Conservation (phyloP, 140 eudicot species). For the Bidens hawaiensis region DNA sequence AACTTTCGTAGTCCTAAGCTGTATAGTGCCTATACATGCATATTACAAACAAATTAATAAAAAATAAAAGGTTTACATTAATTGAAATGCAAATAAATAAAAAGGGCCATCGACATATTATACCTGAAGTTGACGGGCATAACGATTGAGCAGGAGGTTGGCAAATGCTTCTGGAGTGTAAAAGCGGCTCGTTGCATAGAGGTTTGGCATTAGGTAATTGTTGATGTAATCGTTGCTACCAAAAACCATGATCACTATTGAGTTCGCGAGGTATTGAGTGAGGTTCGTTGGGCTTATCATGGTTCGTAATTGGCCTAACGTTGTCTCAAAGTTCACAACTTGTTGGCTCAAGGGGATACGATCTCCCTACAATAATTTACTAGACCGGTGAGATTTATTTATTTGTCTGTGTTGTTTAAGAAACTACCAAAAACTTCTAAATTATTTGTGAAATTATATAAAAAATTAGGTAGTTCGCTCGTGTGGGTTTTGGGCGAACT, state of each 20-base stretch:
- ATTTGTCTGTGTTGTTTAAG: no score
- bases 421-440: no score
- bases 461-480: no score
- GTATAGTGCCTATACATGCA: conserved; percentile 48
- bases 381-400: no score
- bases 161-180: conserved; percentile 66
- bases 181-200: conserved; percentile 35
- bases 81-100: no score
- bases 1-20: conserved; percentile 71
- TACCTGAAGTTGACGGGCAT: conserved; percentile 64
- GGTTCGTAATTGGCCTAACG: conserved; percentile 50
- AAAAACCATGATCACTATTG: no score
- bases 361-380: conserved; percentile 53
- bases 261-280: conserved; percentile 33
- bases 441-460: no score
- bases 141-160: conserved; percentile 61
- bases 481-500: no score
- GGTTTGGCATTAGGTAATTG: conserved; percentile 67
- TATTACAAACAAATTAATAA: background rate
- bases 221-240: conserved; percentile 94
- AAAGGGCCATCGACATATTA: background rate
- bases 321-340: conserved; percentile 71
- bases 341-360: conserved; percentile 70
- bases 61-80: background rate
- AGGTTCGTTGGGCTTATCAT: conserved; percentile 44